Percentiles rank a stretch among this genome's conserved stretches.
Evolutionary conservation across 1,284 basidiomycete genomes (phyloP).

Genomic region (Rhodotorula sp.): DNA sequence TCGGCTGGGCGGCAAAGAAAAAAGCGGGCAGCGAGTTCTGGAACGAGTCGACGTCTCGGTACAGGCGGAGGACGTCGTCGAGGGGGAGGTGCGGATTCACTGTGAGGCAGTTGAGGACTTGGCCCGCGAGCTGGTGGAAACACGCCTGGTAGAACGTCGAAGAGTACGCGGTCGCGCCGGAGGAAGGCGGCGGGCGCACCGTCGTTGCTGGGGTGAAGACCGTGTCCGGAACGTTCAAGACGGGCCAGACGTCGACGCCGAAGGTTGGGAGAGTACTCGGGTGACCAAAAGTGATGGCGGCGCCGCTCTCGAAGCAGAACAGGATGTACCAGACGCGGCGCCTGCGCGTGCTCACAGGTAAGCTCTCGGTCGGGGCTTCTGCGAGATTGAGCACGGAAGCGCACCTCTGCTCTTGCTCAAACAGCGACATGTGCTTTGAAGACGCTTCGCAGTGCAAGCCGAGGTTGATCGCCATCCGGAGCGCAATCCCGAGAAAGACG

Average conservation of each 20-base stretch:
- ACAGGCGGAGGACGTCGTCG: conserved; percentile 1
- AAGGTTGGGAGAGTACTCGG: conserved; percentile 21
- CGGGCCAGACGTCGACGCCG: conserved; percentile 12
- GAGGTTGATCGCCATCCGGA: conserved; percentile 45
- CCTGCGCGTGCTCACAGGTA: background rate
- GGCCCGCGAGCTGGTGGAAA: conserved; percentile 7
- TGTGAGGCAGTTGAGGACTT: background rate
- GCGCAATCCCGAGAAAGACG: conserved; percentile 42
- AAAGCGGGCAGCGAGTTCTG: conserved; percentile 10
- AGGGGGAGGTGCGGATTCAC: background rate
- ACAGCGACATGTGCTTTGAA: conserved; percentile 39
- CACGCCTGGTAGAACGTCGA: conserved; percentile 12
- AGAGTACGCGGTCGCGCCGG: conserved; percentile 6
- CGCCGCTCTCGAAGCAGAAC: conserved; percentile 39
- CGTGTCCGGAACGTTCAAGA: conserved; percentile 7
- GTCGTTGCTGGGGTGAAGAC: background rate
- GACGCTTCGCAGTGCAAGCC: conserved; percentile 44
- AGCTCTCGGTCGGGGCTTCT: background rate
- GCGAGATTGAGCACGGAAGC: background rate
- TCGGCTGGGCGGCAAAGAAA: conserved; percentile 1
- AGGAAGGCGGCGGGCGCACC: background rate
- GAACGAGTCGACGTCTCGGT: conserved; percentile 9
- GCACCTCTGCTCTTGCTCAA: conserved; percentile 41
- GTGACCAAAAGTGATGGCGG: conserved; percentile 41
- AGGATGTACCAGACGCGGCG: conserved; percentile 45